These are phyloP conservation scores for Nakazawaea holstii DNA, from an alignment of 805 yeast species.

Conservation along the genomic window DNA sequence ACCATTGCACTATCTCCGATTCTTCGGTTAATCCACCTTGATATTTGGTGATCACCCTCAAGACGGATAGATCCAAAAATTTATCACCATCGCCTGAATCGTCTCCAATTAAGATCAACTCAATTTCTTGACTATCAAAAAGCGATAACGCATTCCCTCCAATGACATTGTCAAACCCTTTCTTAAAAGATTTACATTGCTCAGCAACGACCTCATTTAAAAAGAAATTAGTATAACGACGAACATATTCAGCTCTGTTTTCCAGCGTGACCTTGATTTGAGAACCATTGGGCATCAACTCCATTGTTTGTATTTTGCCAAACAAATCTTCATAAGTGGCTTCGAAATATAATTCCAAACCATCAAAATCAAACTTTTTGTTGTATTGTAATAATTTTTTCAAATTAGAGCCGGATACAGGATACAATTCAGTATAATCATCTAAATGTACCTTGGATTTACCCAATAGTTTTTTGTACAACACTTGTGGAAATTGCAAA, in stretches of 20 bases:
- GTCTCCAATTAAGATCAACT: slow-evolving; percentile 71
- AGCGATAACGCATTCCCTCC: slow-evolving; percentile 78
- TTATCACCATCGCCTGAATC: slow-evolving; percentile 37
- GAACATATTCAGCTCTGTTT: slow-evolving; percentile 58
- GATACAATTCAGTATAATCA: slow-evolving; percentile 68
- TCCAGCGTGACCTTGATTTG: slow-evolving; percentile 46
- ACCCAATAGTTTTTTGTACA: slow-evolving; percentile 69
- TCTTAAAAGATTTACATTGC: slow-evolving; percentile 53
- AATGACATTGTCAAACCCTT: slow-evolving; percentile 72
- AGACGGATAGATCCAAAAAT: slow-evolving; percentile 53
- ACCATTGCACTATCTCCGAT: slow-evolving; percentile 59
- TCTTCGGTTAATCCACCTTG: slow-evolving; percentile 49
- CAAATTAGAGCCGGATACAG: slow-evolving; percentile 54
- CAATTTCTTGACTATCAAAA: slow-evolving; percentile 79
- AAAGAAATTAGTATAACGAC: slow-evolving; percentile 55
- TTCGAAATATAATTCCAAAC: slow-evolving; percentile 54
- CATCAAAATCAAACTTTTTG: slow-evolving; percentile 34
- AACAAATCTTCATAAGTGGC: slow-evolving; percentile 48
- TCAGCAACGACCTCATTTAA: slow-evolving; percentile 46
- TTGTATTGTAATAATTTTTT: slow-evolving; percentile 38
- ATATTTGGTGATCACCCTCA: slow-evolving; percentile 72
- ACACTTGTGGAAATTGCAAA: slow-evolving; percentile 65
- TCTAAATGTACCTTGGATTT: slow-evolving; percentile 46
- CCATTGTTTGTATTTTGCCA: slow-evolving; percentile 37
- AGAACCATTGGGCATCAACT: slow-evolving; percentile 57